These are phyloP conservation scores for Parachaetomium inaequale DNA, from an alignment of 495 filamentous ascomycete species.

Conservation along the genomic window DNA sequence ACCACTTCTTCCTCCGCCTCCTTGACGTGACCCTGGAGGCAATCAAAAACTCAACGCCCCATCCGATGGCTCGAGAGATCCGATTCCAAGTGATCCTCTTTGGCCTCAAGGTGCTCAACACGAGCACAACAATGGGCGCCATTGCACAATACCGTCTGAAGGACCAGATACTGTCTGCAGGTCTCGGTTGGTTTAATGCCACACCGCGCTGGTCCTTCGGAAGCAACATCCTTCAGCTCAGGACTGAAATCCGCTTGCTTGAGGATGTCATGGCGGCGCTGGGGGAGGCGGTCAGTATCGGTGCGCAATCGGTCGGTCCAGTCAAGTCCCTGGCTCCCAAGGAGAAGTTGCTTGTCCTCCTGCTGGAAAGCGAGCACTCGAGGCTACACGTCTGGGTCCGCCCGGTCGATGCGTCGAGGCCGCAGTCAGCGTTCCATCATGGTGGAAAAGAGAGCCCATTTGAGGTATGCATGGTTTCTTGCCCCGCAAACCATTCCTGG, in stretches of 20 bases:
- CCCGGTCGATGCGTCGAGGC: constrained; percentile 59
- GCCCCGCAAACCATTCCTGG: background rate
- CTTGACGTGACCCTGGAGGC: constrained; percentile 70
- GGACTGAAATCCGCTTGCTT: constrained; percentile 82
- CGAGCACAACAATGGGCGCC: constrained; percentile 59
- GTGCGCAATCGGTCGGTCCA: constrained; percentile 48
- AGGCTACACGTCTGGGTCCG: constrained; percentile 87
- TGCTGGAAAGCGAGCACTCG: constrained; percentile 80
- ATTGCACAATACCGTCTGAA: constrained; percentile 71
- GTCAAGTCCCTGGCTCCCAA: constrained; percentile 68
- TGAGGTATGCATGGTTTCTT: constrained; percentile 49
- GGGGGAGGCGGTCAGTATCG: constrained; percentile 53
- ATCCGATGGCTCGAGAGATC: constrained; percentile 86
- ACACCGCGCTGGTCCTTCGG: constrained; percentile 92
- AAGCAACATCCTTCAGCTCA: constrained; percentile 86
- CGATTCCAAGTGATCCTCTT: constrained; percentile 85
- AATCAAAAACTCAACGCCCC: constrained; percentile 63
- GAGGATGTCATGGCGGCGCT: constrained; percentile 68
- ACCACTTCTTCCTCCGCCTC: constrained; percentile 74
- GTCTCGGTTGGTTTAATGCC: constrained; percentile 80
- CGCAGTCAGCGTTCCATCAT: constrained; percentile 24
- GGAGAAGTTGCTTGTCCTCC: constrained; percentile 70
- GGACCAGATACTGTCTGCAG: constrained; percentile 80
- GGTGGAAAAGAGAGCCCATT: constrained; percentile 41
- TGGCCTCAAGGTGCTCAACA: constrained; percentile 67